These are phyloP conservation scores for Pedinophyceae sp. DNA, from an alignment of 139 green algal species.

Conservation along the genomic window DNA sequence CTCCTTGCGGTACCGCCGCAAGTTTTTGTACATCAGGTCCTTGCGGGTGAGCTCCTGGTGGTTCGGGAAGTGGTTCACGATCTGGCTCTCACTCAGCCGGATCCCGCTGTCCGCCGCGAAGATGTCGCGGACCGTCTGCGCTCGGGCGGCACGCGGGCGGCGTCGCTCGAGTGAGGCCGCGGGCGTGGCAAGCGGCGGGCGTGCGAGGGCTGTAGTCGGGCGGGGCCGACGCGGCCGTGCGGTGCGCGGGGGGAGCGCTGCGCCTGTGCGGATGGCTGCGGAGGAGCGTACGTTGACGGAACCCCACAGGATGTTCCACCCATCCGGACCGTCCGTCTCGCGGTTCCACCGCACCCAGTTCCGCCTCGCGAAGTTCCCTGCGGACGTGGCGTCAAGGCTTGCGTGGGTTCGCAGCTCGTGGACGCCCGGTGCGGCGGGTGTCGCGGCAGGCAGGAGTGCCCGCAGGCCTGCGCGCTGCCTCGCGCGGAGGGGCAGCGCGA, in stretches of 20 bases:
- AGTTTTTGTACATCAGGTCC: conserved; percentile 71
- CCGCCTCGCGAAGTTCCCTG: background rate
- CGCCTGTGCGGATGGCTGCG: too few relatives aligned
- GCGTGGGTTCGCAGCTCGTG: background rate
- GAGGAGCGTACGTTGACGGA: too few relatives aligned
- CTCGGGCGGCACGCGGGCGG: too few relatives aligned
- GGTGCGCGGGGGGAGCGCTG: too few relatives aligned
- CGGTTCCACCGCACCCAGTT: background rate
- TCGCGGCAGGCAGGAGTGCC: too few relatives aligned
- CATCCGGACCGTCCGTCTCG: background rate
- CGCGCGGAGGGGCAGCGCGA: too few relatives aligned
- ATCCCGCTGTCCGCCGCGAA: background rate
- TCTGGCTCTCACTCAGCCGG: conserved; percentile 20
- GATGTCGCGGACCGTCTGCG: background rate
- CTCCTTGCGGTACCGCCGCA: conserved; percentile 48
- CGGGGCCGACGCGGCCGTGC: too few relatives aligned
- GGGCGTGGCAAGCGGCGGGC: too few relatives aligned
- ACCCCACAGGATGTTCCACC: background rate
- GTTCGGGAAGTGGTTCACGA: conserved; percentile 72
- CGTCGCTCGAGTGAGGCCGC: too few relatives aligned
- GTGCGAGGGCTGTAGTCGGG: too few relatives aligned
- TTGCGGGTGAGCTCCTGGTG: conserved; percentile 74
- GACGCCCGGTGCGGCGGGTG: too few relatives aligned
- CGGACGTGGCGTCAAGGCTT: background rate
- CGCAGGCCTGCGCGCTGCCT: too few relatives aligned